Conservation (phyloP, 2,329 filamentous ascomycete species). For the Trichoderma guizhouense region DNA sequence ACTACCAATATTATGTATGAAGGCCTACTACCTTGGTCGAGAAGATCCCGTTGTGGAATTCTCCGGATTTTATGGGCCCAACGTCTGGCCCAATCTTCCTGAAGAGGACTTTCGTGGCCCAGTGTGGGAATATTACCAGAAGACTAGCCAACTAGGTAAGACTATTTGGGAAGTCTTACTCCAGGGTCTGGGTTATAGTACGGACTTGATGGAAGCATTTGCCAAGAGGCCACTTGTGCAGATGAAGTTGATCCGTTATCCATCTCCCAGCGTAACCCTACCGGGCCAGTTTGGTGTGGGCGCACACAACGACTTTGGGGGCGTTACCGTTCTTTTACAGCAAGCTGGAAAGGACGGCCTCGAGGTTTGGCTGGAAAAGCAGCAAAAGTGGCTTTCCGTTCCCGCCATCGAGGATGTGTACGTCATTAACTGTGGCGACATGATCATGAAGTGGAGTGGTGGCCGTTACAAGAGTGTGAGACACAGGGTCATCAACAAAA, state of each 20-base stretch:
- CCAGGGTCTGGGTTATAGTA: slow-evolving; percentile 17
- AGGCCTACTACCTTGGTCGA: slow-evolving; percentile 24
- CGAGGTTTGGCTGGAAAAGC: slow-evolving; percentile 22
- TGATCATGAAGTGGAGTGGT: slow-evolving; percentile 33
- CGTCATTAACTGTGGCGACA: slow-evolving; percentile 39
- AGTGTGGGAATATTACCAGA: slow-evolving; percentile 26
- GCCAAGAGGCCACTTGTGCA: slow-evolving; percentile 23
- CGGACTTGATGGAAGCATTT: slow-evolving; percentile 21
- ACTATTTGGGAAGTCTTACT: slow-evolving; percentile 28
- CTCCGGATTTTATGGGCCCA: slow-evolving; percentile 29
- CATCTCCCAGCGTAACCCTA: not conserved
- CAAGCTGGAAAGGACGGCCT: too few species aligned
- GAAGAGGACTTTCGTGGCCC: slow-evolving; percentile 29
- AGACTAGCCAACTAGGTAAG: slow-evolving; percentile 2
- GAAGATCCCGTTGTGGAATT: slow-evolving; percentile 26
- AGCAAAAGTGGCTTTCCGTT: slow-evolving; percentile 30
- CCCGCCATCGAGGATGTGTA: slow-evolving; percentile 31
- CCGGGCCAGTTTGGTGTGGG: slow-evolving; percentile 24
- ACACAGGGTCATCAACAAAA: slow-evolving; percentile 30
- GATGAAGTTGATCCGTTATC: slow-evolving; percentile 27
- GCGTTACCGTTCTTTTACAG: too few species aligned
- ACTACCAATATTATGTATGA: not conserved
- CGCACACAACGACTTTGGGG: not conserved
- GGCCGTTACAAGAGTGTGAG: slow-evolving; percentile 30
- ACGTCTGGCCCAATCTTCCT: slow-evolving; percentile 31